Conservation (phyloP, 257 asterid genomes). For the Solanum commersonii region DNA sequence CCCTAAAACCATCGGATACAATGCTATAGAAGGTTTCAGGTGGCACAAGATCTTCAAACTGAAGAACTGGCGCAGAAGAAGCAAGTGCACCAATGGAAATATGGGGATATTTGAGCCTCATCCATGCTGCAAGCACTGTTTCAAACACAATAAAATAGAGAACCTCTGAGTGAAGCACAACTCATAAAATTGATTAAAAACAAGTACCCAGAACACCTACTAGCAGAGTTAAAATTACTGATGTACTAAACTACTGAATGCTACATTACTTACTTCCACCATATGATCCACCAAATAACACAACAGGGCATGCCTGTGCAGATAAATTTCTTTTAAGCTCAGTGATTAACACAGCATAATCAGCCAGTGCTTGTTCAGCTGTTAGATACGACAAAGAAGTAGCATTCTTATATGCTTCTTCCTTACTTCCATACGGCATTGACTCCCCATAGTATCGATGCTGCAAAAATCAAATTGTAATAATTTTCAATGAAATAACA, state of each 20-base stretch:
- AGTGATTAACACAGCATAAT: conserved; percentile 71
- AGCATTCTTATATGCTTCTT: conserved; percentile 69
- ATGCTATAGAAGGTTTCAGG: conserved; percentile 73
- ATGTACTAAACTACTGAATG: background rate
- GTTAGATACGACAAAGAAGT: conserved; percentile 62
- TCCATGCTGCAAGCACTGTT: conserved; percentile 97
- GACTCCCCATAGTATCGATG: conserved; percentile 94
- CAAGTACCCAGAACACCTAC: background rate
- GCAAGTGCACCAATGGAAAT: conserved; percentile 91
- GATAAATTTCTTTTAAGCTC: conserved; percentile 71
- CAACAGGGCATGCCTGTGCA: conserved; percentile 74
- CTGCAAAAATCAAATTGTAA: conserved; percentile 35
- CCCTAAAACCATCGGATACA: conserved; percentile 78
- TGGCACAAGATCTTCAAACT: conserved; percentile 82
- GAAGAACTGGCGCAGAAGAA: conserved; percentile 88
- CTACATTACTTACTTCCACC: conserved; percentile 72
- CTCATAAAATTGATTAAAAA: background rate
- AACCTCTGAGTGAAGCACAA: background rate
- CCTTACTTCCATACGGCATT: conserved; percentile 65
- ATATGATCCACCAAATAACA: conserved; percentile 93
- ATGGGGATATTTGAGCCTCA: conserved; percentile 95
- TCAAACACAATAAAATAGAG: background rate
- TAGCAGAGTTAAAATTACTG: background rate
- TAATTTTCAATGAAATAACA: background rate
- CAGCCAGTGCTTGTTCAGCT: conserved; percentile 91